Evolutionary conservation across 208 protist species (phyloP).

Genomic region (Polymyxa betae): DNA sequence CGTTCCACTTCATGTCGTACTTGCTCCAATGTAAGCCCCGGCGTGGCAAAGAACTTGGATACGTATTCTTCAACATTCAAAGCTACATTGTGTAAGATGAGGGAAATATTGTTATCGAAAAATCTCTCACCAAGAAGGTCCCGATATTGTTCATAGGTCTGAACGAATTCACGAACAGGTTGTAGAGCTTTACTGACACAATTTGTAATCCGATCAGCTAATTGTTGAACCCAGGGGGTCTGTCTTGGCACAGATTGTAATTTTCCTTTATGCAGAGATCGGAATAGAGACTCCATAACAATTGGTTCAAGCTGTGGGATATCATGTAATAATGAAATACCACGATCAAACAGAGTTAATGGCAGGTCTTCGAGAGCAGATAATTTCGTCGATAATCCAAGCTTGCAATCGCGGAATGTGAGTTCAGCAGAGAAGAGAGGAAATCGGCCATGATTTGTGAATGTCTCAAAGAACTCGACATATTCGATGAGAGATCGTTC

Average conservation of each 20-base stretch:
- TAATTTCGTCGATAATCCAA: slow-evolving; percentile 50
- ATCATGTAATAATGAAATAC: slow-evolving; percentile 37
- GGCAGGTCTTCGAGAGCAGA: slow-evolving; percentile 24
- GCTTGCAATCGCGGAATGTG: slow-evolving; percentile 39
- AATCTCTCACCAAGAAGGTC: background rate
- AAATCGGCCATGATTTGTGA: slow-evolving; percentile 14
- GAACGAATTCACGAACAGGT: background rate
- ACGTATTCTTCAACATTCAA: slow-evolving; percentile 49
- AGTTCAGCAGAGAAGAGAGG: slow-evolving; percentile 52
- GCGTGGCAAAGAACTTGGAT: slow-evolving; percentile 13
- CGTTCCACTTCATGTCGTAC: slow-evolving; percentile 12
- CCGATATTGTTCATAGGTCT: background rate
- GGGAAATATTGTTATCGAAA: background rate
- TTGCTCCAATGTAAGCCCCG: background rate
- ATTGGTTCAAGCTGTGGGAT: slow-evolving; percentile 57
- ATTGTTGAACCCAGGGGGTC: slow-evolving; percentile 22
- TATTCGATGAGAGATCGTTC: slow-evolving; percentile 43
- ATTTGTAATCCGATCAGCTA: background rate
- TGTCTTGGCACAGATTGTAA: background rate
- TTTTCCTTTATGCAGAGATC: slow-evolving; percentile 28
- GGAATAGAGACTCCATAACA: slow-evolving; percentile 55
- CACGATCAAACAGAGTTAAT: slow-evolving; percentile 40
- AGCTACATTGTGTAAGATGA: background rate
- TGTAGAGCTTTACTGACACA: slow-evolving; percentile 21
- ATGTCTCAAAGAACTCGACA: slow-evolving; percentile 44